Base-by-base conservation (phyloP, 805 yeast species). In the Myxozyma neotropica region DNA sequence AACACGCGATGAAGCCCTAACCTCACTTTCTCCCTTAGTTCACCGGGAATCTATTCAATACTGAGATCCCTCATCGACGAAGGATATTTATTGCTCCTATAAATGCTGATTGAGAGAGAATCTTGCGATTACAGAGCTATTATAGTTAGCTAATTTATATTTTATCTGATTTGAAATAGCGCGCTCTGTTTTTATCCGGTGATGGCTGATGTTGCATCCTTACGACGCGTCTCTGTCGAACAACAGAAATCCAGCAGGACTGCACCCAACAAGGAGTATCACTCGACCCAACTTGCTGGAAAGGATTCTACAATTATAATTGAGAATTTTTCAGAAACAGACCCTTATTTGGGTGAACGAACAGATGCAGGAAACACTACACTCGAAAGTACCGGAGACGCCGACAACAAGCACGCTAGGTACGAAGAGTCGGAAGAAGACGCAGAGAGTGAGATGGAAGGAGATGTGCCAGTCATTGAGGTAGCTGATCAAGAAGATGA, bases 381-480 rank as follows among this genome's bases (percentile, higher is more conserved):
- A 24, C 19, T 35, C 17, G 57, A 46, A 15, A 33, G 42, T 33
- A 50, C 38, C 21, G 43, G 35, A 12, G 57, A 50, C 23, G 60
- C 31, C 2, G 61, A 53, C 12, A 36, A 27, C 13, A 44, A 46
- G 23, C 54, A 46, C 35, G 40, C 42, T 13, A 55, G 49, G 13
- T 61, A 48, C 4, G 60, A 57, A 10, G 60, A 53, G 19, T 61
- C 21, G 12, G 59, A 50, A 13, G 59, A 55, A 1, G 55, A 44
- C 13, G 47, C 8, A n/a, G 56, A 58, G 10, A 46, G 13, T 19
- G 64, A 58, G 8, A 62, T 29, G 12, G 55, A 44, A 12, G 59
- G 44, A 7, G 55, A 49, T n/a, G 49, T 24, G 12, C 27, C 23
- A 3, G 55, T 8, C 12, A n/a, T 15, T 17, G 48, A 42, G 6